phyloP scores from a whole-genome alignment of 2,329 filamentous ascomycete genomes.

The Cladosporium sp. region DNA sequence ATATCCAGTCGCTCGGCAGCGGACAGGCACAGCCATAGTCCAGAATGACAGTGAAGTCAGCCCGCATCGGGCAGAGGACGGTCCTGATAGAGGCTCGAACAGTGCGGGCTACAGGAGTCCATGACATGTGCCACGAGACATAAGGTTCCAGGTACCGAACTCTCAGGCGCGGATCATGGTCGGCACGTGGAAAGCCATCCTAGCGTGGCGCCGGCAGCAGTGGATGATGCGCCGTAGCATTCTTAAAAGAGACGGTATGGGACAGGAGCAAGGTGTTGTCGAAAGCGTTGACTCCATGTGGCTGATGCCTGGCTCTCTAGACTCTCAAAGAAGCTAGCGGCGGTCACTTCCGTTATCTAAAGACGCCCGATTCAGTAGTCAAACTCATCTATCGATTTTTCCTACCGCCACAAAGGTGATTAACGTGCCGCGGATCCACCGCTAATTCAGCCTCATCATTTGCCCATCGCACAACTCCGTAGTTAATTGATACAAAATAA shows the following conservation, averaged over 20 bases:
- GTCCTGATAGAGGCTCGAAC: slow-evolving; percentile 4
- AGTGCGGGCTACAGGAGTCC: background rate
- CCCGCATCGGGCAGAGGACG: background rate
- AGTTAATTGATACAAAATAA: background rate
- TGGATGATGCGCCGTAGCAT: background rate
- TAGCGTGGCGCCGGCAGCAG: slow-evolving; percentile 3
- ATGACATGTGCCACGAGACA: background rate
- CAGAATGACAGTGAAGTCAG: background rate
- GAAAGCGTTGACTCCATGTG: slow-evolving; percentile 8
- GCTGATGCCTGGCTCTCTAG: background rate
- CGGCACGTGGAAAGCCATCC: background rate
- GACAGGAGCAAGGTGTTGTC: background rate
- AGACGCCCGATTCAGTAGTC: slow-evolving; percentile 4
- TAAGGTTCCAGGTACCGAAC: background rate
- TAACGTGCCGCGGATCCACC: background rate
- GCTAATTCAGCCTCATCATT: slow-evolving; percentile 2
- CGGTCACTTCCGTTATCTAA: background rate
- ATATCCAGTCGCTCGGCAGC: background rate
- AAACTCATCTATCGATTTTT: background rate
- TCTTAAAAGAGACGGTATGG: background rate
- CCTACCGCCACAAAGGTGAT: background rate
- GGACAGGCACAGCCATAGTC: background rate
- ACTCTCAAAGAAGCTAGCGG: background rate
- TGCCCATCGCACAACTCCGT: background rate
- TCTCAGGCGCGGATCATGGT: slow-evolving; percentile 1